phyloP scores from a whole-genome alignment of 1,284 basidiomycete species.

The Porogramme epimiltina region DNA sequence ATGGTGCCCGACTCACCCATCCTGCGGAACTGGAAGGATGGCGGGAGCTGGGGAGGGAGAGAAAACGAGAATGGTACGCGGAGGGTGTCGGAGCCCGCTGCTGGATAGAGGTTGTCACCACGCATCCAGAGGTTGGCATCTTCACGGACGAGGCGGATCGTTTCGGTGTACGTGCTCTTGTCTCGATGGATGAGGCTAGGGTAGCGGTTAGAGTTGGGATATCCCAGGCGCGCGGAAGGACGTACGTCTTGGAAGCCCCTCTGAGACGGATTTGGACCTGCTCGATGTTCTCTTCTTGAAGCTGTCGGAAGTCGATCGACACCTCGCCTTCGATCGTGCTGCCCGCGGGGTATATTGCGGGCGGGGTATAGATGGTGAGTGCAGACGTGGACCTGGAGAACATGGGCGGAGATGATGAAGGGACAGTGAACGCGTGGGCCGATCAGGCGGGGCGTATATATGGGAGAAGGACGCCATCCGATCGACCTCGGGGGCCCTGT shows the following conservation, averaged over 20 bases:
- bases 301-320: conserved; percentile 4
- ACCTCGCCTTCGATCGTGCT: conserved; percentile 13
- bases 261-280: conserved; percentile 10
- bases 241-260: conserved; percentile 5
- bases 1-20: conserved; percentile 1
- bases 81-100: conserved; percentile 20
- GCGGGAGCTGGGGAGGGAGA: conserved; percentile 21
- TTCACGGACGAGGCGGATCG: conserved; percentile 11
- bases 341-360: conserved; percentile 3
- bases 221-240: background rate
- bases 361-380: conserved; percentile 2
- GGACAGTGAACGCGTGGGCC: too few relatives aligned
- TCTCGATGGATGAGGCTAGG: background rate
- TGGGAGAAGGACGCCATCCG: too few relatives aligned
- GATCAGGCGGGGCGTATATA: too few relatives aligned
- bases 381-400: background rate
- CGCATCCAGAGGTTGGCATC: conserved; percentile 22
- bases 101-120: conserved; percentile 13
- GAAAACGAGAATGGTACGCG: conserved; percentile 25
- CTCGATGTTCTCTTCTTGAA: conserved; percentile 11
- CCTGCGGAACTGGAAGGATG: conserved; percentile 22
- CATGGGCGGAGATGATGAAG: background rate
- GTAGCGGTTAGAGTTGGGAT: background rate
- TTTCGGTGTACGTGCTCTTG: background rate
- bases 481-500: too few relatives aligned